Conservation (phyloP, 768 basidiomycete species). For the Boletus subparvulus region DNA sequence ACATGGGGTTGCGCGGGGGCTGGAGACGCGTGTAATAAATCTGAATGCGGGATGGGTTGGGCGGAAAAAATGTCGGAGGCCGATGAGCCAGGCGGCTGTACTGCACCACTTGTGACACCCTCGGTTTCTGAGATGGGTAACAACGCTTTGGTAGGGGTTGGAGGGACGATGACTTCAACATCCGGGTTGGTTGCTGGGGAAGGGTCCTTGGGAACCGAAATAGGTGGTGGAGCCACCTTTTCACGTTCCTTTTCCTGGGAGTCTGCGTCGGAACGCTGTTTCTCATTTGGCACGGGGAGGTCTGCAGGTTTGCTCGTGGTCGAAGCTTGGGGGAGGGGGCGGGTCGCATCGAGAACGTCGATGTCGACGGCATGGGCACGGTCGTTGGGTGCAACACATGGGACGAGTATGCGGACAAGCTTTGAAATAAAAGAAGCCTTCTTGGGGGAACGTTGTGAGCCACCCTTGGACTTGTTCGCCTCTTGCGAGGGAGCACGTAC, state of each 20-base stretch:
- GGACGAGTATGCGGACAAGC: slow-evolving; percentile 61
- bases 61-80: slow-evolving; percentile 40
- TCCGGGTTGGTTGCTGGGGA: slow-evolving; percentile 28
- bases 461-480: slow-evolving; percentile 34
- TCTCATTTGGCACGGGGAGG: slow-evolving; percentile 28
- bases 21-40: slow-evolving; percentile 22
- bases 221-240: slow-evolving; percentile 29
- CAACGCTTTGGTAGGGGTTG: slow-evolving; percentile 46
- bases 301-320: slow-evolving; percentile 25
- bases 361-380: slow-evolving; percentile 46
- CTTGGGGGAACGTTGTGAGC: slow-evolving; percentile 35
- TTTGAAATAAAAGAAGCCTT: slow-evolving; percentile 59
- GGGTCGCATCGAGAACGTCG: slow-evolving; percentile 29
- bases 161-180: slow-evolving; percentile 43
- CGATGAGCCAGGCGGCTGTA: slow-evolving; percentile 86
- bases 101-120: slow-evolving; percentile 87
- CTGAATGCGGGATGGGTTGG: slow-evolving; percentile 24
- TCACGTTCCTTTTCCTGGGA: slow-evolving; percentile 38
- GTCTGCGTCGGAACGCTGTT: slow-evolving; percentile 25
- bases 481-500: slow-evolving; percentile 35
- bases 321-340: slow-evolving; percentile 16
- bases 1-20: slow-evolving; percentile 28
- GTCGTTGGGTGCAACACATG: slow-evolving; percentile 58
- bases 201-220: slow-evolving; percentile 21
- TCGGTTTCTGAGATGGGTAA: slow-evolving; percentile 75